Evolutionary conservation across 805 yeast species (phyloP), one percentile per base, ranked within the genome.

Genomic region (Starmerella sirachaensis): DNA sequence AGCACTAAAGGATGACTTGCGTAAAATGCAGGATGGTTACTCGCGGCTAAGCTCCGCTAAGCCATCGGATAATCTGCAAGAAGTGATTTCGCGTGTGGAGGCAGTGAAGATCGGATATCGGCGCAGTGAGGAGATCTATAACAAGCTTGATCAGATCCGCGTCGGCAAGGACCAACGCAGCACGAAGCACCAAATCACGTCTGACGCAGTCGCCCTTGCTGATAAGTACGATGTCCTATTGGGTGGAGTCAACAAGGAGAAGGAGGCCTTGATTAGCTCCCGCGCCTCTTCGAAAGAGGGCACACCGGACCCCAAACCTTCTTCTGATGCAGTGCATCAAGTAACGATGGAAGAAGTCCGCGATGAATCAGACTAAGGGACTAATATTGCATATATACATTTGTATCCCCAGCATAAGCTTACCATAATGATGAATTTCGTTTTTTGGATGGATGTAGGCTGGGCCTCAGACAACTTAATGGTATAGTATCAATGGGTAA

Each of bases 201-300:
- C 40, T 5, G 39, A 35, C 2, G 30, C 49, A 3, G 49, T 46
- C 6, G 41, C 44, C 9, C 34, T 46, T 12, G 49, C 49, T 7
- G 49, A 46, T 17, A 38, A 39, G 31, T 45, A 25, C 30, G 47
- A 43, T 5, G 35, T 19, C 16, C 42, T 41, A 3, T 29, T 41
- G 9, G 13, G 18, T 19, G 18, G 11, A 2, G 24, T 38, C 4
- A 19, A 38, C 13, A 18, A 29, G 5, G 31, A 37, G 32, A 37
- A 32, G 28, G 17, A 26, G 16, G 36, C 7, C 10, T 16, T 35
- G 6, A 6, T 7, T 13, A 34, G 12, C 19, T 27, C 21, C 2
- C 24, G 22, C 26, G 23, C 21, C 27, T 10, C 21, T 3, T 18
- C 25, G n/a, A n/a, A n/a, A n/a, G n/a, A n/a, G n/a, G n/a, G n/a